Evolutionary conservation across 345 rosid genomes (phyloP).

Genomic region (Trapa bicornis): DNA sequence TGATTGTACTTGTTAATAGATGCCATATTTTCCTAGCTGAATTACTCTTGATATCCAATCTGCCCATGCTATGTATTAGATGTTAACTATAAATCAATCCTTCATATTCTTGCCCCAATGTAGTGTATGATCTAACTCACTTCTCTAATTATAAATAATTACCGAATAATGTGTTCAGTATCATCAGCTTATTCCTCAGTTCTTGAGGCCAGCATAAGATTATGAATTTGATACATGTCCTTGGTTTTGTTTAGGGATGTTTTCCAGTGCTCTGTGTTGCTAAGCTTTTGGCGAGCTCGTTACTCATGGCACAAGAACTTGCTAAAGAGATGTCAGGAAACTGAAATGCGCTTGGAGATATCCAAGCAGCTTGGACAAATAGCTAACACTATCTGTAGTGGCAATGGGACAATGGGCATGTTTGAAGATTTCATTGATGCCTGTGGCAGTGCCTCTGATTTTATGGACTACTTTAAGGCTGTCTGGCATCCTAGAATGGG

Average conservation of each 20-base stretch:
- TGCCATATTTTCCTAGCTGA: not conserved
- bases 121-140: not conserved
- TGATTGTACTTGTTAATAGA: not conserved
- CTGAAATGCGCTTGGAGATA: constrained; percentile 42
- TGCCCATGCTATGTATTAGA: not conserved
- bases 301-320: constrained; percentile 88
- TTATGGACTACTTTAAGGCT: constrained; percentile 80
- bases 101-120: not conserved
- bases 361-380: constrained; percentile 48
- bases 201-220: not conserved
- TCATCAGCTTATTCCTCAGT: not conserved
- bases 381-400: constrained; percentile 56
- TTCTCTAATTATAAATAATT: not conserved
- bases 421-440: constrained; percentile 55
- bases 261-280: constrained; percentile 71
- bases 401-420: constrained; percentile 30
- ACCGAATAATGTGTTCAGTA: not conserved
- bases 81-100: not conserved
- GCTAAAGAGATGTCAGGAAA: constrained; percentile 59
- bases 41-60: not conserved
- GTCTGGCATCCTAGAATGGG: constrained; percentile 77
- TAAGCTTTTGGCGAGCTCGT: constrained; percentile 81
- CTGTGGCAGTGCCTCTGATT: constrained; percentile 41
- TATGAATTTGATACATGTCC: not conserved
- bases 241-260: constrained; percentile 62